Conservation (phyloP, 2,329 filamentous ascomycete genomes). For the Trichoderma sp. region DNA sequence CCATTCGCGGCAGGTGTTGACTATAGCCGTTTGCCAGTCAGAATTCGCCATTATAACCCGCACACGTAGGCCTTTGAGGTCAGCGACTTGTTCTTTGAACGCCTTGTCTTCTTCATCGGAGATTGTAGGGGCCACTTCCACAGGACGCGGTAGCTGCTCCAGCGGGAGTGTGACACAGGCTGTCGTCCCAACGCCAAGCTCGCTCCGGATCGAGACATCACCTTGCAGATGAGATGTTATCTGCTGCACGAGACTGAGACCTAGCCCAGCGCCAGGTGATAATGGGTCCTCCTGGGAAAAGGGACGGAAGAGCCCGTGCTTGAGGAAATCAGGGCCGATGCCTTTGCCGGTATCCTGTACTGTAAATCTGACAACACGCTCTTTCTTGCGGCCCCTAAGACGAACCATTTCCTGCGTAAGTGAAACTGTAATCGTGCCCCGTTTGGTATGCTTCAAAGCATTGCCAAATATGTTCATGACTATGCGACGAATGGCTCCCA, state of each 20-base stretch:
- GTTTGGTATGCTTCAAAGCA: conserved; percentile 57
- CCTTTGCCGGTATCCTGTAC: conserved; percentile 65
- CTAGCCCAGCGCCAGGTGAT: conserved; percentile 60
- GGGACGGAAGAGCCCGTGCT: conserved; percentile 59
- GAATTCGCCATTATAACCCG: conserved; percentile 24
- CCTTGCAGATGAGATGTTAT: conserved; percentile 60
- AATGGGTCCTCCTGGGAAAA: conserved; percentile 64
- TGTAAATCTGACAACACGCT: conserved; percentile 36
- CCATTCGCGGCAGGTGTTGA: conserved; percentile 35
- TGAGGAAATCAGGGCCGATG: conserved; percentile 61
- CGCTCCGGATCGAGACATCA: conserved; percentile 55
- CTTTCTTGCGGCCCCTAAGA: background rate
- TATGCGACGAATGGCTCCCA: conserved; percentile 51
- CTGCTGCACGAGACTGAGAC: conserved; percentile 61
- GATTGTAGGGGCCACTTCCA: background rate
- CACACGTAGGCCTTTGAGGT: conserved; percentile 34
- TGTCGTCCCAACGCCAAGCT: conserved; percentile 36
- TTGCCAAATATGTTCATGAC: conserved; percentile 65
- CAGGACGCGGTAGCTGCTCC: background rate
- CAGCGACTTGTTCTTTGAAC: conserved; percentile 30
- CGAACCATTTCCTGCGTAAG: conserved; percentile 27
- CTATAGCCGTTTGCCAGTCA: conserved; percentile 22
- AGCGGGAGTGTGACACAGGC: conserved; percentile 4
- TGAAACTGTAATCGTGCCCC: conserved; percentile 33
- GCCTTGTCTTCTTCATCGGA: conserved; percentile 26